Evolutionary conservation across 1,284 basidiomycete genomes (phyloP), one percentile per base, ranked within the genome.

Genomic region (Ceratorhiza oryzae-sativae): DNA sequence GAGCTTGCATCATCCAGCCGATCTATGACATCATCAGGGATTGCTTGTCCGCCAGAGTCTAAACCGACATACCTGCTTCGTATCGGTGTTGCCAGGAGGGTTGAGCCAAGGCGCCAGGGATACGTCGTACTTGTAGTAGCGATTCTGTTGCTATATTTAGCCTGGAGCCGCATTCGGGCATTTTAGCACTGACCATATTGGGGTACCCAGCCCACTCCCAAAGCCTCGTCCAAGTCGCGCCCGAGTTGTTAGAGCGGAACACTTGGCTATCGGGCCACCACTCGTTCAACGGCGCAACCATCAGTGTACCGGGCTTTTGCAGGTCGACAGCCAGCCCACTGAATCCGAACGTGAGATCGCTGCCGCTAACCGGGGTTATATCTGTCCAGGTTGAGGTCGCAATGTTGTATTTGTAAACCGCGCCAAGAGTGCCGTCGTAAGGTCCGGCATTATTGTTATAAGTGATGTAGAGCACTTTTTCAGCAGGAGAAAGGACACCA

Each of bases 251-350:
- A 5, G 86, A 87, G 13, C 88, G 84, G 81, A 84, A 89, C 25
- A 88, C 88, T 75, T 88, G 86, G n/a, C 87, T 88, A 76, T 90
- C 87, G 3, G 87, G 87, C 82, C 73, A 82, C 85, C 86, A 86
- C n/a, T 83, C 84, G 76, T 89, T 89, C 46, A 89, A 82, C 0
- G 87, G 85, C 46, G 88, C 87, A 9, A 88, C 87, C 88, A 89
- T 88, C 74, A 89, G 78, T 4, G 86, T 88, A 1, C 88, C 88
- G 15, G 87, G 86, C 61, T 80, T 83, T 73, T 87, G 86, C 4
- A 84, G 72, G 75, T 90, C 88, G 53, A 90, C 83, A 3, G 86
- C 81, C 1, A 90, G 78, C 55, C 88, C 88, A 60, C 88, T 87
- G 74, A 85, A 86, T 4, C 83, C 83, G 75, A 83, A 87, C 74